A percentile compares a stretch with the other conserved stretches of the same genome.
Conservation (phyloP, 345 rosid genomes). For the Gossypium sturtianum region DNA sequence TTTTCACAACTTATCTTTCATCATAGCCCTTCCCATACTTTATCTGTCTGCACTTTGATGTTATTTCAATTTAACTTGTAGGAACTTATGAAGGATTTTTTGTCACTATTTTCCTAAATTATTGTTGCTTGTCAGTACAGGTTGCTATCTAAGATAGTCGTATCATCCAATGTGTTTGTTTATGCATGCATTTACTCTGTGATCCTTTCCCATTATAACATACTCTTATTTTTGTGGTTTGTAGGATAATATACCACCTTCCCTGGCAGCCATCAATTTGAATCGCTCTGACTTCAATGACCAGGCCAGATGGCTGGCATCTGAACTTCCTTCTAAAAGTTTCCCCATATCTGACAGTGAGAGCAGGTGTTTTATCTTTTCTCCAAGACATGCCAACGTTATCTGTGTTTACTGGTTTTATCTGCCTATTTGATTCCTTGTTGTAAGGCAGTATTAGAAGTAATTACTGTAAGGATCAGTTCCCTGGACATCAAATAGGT, state of each 20-base stretch:
- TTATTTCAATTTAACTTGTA: background rate
- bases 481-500: background rate
- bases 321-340: slow-evolving; percentile 38
- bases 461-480: slow-evolving; percentile 2
- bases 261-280: slow-evolving; percentile 29
- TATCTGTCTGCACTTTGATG: background rate
- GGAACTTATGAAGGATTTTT: background rate
- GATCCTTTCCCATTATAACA: background rate
- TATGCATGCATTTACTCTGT: background rate
- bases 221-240: slow-evolving; percentile 5
- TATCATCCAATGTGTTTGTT: background rate
- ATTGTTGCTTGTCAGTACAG: background rate
- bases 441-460: slow-evolving; percentile 9
- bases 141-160: background rate
- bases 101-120: background rate
- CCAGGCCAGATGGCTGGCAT: slow-evolving; percentile 32
- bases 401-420: background rate
- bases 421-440: background rate
- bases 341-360: slow-evolving; percentile 31
- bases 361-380: slow-evolving; percentile 45
- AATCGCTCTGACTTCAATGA: slow-evolving; percentile 30
- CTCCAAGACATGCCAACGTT: slow-evolving; percentile 4
- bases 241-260: slow-evolving; percentile 53
- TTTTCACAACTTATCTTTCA: background rate
- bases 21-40: background rate